These are phyloP conservation scores for Flammula alnicola DNA, from an alignment of 1,284 basidiomycete species.

Conservation along the genomic window DNA sequence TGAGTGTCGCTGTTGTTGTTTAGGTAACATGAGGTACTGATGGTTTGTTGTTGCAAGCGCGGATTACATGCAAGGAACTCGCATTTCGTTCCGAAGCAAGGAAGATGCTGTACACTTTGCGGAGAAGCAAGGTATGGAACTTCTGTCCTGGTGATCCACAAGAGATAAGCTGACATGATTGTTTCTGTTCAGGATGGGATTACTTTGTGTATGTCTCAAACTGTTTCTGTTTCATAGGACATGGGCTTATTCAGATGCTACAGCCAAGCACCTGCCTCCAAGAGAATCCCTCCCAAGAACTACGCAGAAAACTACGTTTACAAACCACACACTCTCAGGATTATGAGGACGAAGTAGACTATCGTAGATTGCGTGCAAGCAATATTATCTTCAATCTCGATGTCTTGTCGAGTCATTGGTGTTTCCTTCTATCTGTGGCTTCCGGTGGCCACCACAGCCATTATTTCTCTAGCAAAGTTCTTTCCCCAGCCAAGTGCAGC, in stretches of 20 bases:
- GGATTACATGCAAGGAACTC: conserved; percentile 96
- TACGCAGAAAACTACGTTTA: conserved; percentile 93
- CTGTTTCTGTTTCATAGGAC: conserved; percentile 12
- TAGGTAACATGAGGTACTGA: not conserved
- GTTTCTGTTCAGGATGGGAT: conserved; percentile 68
- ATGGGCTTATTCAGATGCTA: conserved; percentile 30
- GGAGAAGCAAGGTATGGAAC: conserved; percentile 80
- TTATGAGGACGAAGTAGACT: conserved; percentile 90
- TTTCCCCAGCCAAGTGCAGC: too few relatives aligned
- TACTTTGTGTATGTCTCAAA: conserved; percentile 66
- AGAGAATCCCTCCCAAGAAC: conserved; percentile 88
- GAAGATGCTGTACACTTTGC: conserved; percentile 95
- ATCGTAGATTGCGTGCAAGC: conserved; percentile 1
- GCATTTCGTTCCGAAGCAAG: conserved; percentile 85
- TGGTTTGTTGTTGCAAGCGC: conserved; percentile 56
- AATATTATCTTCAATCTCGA: not conserved
- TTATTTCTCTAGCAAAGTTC: too few relatives aligned
- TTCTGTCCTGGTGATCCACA: not conserved
- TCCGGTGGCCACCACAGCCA: too few relatives aligned
- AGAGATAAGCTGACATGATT: conserved; percentile 9
- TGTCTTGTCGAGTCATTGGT: too few relatives aligned
- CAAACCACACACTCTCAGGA: conserved; percentile 81
- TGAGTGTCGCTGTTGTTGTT: conserved; percentile 44
- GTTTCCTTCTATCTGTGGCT: not conserved
- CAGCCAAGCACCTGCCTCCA: conserved; percentile 72